A percentile compares a stretch with the other conserved stretches of the same genome.
Evolutionary conservation across 306 rosid species (phyloP).

Genomic region (Vicia villosa): DNA sequence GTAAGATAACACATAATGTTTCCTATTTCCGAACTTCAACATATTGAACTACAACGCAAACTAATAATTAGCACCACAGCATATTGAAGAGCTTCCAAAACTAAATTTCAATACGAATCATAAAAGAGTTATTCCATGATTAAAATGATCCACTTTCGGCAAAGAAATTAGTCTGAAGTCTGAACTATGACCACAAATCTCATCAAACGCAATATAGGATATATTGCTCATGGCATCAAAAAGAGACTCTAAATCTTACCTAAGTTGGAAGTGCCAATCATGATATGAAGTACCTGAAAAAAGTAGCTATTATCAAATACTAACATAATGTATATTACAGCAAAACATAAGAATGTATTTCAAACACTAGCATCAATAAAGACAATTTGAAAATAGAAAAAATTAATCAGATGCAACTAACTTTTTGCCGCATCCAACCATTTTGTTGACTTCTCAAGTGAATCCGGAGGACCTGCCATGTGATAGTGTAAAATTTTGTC

Average conservation of each 20-base stretch:
- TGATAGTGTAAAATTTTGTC: conserved; percentile 33
- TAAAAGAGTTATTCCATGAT: background rate
- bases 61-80: background rate
- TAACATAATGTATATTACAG: too few relatives aligned
- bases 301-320: background rate
- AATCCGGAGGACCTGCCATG: conserved; percentile 60
- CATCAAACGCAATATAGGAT: background rate
- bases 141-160: conserved; percentile 25
- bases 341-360: background rate
- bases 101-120: background rate
- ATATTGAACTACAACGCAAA: background rate
- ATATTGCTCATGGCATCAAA: conserved; percentile 11
- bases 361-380: conserved; percentile 2
- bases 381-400: background rate
- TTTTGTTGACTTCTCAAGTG: conserved; percentile 53
- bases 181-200: conserved; percentile 19
- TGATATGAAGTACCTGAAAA: conserved; percentile 70
- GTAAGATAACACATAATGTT: background rate
- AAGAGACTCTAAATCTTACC: conserved; percentile 50
- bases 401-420: conserved; percentile 32
- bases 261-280: conserved; percentile 65
- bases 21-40: background rate
- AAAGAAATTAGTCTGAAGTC: conserved; percentile 1
- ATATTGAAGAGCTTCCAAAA: conserved; percentile 3
- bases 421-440: conserved; percentile 75